Evolutionary conservation across 805 yeast genomes (phyloP), one percentile per base, ranked within the genome.

Genomic region (Candida sonorensis): DNA sequence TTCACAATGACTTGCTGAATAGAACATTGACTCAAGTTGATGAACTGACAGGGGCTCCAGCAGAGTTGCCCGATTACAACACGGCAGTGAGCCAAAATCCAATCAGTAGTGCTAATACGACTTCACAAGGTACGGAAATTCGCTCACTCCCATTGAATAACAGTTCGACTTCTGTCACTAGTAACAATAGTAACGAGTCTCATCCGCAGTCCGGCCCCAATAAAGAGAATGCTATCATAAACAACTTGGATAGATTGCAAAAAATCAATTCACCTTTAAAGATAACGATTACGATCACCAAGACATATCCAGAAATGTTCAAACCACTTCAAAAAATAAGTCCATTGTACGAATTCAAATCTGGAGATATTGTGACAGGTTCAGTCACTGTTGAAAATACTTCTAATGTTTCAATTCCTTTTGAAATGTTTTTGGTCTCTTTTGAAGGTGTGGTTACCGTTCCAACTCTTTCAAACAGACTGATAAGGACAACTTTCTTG

Each of bases 311-410:
- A 0, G 38, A 41, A 25, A 37, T 45, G 42, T 34, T 34, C 22
- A 36, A 35, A 32, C 30, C 37, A 4, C 19, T 38, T n/a, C 51
- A 52, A 15, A 46, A 42, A 18, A 62, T 56, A 25, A 48, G 50
- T 5, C 41, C 56, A 29, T 44, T 69, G 9, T 62, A 61, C 35
- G 85, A 78, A 51, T 78, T 70, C 46, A 72, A 75, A 10, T 72
- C 77, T 16, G 85, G 83, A 13, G 85, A 77, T 50, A 62, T 62
- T 16, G 64, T 79, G 13, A 69, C 75, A 43, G 87, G 87, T 0
- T 71, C 65, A 39, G 54, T 67, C 7, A 41, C 51, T 1, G 57
- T 72, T 20, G 55, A 57, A 30, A 73, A 72, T 41, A 51, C 39
- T 9, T 53, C 69, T 2, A 34, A 47, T 3, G 32, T 45, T 12